phyloP scores from a whole-genome alignment of 2,329 filamentous ascomycete species.

The Fonsecaea erecta region DNA sequence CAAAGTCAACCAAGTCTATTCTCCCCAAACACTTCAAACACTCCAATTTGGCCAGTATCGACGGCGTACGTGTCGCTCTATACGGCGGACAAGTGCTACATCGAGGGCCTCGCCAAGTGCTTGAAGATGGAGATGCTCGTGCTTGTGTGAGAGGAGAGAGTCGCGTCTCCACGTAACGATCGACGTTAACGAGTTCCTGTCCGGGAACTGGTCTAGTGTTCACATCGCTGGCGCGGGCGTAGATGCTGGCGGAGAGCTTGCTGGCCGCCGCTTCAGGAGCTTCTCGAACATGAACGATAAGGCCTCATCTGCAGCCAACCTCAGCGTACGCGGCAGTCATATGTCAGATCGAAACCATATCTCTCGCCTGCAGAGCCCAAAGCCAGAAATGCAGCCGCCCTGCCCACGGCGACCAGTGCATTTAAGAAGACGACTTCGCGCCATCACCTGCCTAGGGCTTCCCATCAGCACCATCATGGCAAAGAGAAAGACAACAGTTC shows the following conservation, averaged over 20 bases:
- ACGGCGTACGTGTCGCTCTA: conserved; percentile 56
- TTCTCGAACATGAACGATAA: conserved; percentile 4
- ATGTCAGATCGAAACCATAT: conserved; percentile 27
- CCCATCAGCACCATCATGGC: conserved; percentile 22
- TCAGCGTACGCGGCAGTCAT: conserved; percentile 13
- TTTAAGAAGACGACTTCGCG: conserved; percentile 29
- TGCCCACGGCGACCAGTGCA: conserved; percentile 14
- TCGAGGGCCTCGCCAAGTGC: conserved; percentile 47
- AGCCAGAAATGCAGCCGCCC: conserved; percentile 17
- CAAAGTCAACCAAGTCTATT: no score
- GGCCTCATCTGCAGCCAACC: conserved; percentile 1
- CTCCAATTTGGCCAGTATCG: no score
- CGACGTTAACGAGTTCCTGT: no score
- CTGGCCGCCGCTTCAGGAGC: no score
- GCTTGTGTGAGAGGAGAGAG: no score
- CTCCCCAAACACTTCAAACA: no score
- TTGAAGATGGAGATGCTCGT: conserved; percentile 54
- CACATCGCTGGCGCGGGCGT: no score
- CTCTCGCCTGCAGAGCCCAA: conserved; percentile 26
- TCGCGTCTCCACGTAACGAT: no score
- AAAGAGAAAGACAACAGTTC: conserved; percentile 11
- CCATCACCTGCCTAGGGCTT: conserved; percentile 29
- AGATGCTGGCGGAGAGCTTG: no score
- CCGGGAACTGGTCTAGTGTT: no score
- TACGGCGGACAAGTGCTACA: conserved; percentile 54